Evolutionary conservation across 208 protist genomes (phyloP), one percentile per base, ranked within the genome.

Genomic region (Histomonas meleagridis): DNA sequence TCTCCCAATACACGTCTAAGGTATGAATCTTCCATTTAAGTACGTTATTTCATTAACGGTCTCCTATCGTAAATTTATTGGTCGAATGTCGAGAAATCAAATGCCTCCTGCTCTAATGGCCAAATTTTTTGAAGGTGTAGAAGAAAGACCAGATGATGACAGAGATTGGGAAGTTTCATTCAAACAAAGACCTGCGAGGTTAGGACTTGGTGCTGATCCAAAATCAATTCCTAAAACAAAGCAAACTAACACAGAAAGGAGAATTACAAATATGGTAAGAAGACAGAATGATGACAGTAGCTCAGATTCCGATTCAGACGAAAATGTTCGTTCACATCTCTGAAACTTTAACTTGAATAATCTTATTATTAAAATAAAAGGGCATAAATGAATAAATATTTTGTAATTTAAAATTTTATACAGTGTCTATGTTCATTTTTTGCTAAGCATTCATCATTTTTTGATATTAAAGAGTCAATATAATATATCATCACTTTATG

Each of bases 21-120:
- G 55, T 86, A 86, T 23, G 65, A 72, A 72, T 72, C 40, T 72
- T 72, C n/a, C n/a, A n/a, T n/a, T n/a, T n/a, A n/a, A n/a, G n/a
- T n/a, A n/a, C n/a, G n/a, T n/a, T n/a, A n/a, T n/a, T n/a, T n/a
- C n/a, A n/a, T n/a, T n/a, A n/a, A n/a, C n/a, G n/a, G n/a, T n/a
- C n/a, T n/a, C n/a, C n/a, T n/a, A n/a, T n/a, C n/a, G n/a, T n/a
- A n/a, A n/a, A n/a, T n/a, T n/a, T n/a, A n/a, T n/a, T n/a, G n/a
- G n/a, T n/a, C n/a, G n/a, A n/a, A n/a, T n/a, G n/a, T n/a, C n/a
- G n/a, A n/a, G n/a, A n/a, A n/a, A n/a, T n/a, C n/a, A 65, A 65
- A 65, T 65, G 60, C 60, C 60, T n/a, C 21, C 23, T 10, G n/a
- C 21, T 65, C 23, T 65, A 65, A 65, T 65, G 60, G 60, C 60